Percentiles rank a stretch among this genome's conserved stretches.
These are phyloP conservation scores for Echium plantagineum DNA, from an alignment of 257 asterid species.

Conservation along the genomic window DNA sequence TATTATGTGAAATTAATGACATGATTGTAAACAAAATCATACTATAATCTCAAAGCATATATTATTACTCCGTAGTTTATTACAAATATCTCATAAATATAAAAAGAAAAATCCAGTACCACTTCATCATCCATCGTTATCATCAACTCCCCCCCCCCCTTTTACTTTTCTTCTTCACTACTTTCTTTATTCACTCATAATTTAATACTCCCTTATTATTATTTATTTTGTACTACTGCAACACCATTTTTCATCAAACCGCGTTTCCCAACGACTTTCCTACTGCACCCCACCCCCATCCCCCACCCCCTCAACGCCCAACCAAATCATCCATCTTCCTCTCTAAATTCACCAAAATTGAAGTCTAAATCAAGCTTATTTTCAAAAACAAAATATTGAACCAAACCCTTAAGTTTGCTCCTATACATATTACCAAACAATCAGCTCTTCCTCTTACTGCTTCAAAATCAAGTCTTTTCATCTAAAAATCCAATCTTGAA, in stretches of 20 bases:
- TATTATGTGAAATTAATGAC: no score
- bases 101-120: background rate
- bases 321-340: background rate
- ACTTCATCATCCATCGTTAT: background rate
- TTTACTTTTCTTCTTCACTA: background rate
- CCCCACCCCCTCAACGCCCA: background rate
- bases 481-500: no score
- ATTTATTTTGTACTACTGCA: background rate
- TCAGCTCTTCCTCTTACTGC: no score
- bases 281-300: slow-evolving; percentile 16
- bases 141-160: background rate
- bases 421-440: no score
- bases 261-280: slow-evolving; percentile 29
- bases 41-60: no score
- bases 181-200: background rate
- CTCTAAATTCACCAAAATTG: no score
- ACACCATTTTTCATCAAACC: slow-evolving; percentile 15
- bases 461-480: no score
- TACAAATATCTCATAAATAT: no score
- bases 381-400: background rate
- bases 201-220: background rate
- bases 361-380: background rate
- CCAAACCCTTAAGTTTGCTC: no score
- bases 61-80: no score
- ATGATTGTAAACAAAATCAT: no score